These are phyloP conservation scores for Candida pseudofarinosa DNA, from an alignment of 805 yeast species.

Conservation along the genomic window DNA sequence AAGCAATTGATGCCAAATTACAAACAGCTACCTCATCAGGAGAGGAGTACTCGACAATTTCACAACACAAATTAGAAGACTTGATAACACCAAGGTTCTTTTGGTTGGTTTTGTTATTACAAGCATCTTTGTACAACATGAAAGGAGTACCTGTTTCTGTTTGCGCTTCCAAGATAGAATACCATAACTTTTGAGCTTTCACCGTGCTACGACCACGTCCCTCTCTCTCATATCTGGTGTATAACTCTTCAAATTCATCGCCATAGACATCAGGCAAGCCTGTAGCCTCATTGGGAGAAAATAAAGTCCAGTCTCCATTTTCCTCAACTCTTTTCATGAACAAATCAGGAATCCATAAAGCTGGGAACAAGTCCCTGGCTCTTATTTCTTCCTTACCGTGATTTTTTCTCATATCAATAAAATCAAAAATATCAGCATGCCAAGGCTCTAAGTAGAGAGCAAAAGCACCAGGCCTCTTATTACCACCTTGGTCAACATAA, in stretches of 20 bases:
- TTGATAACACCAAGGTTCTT: constrained; percentile 57
- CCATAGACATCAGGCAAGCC: constrained; percentile 55
- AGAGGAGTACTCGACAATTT: constrained; percentile 57
- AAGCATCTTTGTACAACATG: constrained; percentile 61
- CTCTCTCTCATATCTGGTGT: constrained; percentile 49
- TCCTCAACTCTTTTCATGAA: constrained; percentile 59
- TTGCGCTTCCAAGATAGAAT: constrained; percentile 56
- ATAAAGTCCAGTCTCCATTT: constrained; percentile 54
- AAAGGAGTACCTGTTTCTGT: constrained; percentile 65
- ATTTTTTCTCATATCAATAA: constrained; percentile 56
- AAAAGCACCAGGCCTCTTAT: constrained; percentile 63
- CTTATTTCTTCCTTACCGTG: constrained; percentile 63
- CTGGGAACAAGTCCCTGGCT: constrained; percentile 61
- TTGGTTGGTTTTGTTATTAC: constrained; percentile 56
- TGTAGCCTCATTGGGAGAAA: constrained; percentile 57
- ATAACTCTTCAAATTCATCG: constrained; percentile 50
- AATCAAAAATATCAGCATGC: constrained; percentile 59
- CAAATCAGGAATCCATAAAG: constrained; percentile 60
- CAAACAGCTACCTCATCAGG: constrained; percentile 60
- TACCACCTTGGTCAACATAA: constrained; percentile 64
- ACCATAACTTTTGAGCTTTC: constrained; percentile 61
- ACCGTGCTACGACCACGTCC: constrained; percentile 46
- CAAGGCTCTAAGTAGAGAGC: constrained; percentile 61
- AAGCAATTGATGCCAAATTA: constrained; percentile 56
- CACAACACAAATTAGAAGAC: constrained; percentile 61